Base-by-base conservation (phyloP, 257 asterid species). In the Anisodus acutangulus region DNA sequence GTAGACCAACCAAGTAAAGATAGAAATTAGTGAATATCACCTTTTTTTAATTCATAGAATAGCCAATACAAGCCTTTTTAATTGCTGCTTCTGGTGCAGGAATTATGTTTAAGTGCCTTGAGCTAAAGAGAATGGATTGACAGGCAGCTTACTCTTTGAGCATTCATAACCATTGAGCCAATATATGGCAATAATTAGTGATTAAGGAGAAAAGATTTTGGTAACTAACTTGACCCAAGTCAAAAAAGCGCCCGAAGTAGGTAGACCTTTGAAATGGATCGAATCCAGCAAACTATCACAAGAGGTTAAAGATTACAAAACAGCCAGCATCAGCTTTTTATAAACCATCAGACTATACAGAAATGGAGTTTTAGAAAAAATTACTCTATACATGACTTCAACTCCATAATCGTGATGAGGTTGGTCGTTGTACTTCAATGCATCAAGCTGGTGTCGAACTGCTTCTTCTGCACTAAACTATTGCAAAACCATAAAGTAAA, bases 251-350 rank as follows among this genome's bases (percentile, higher is more conserved):
- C 53, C 95, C 99, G 35, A 95, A 95, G 74, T 94, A 95, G 17
- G 98, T 95, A 66, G 99, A 95, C 91, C 99, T 91, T 86, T 95
- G 97, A 83, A 95, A 95, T 11, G 99, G 99, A 89, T 95, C 98
- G 55, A 95, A 95, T 80, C 98, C 99, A 45, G 98, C 98, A 92
- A 95, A 94, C 98, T 93, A 92, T 85, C 84, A 82, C 45, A 8
- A 78, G 43, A 83, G 51, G 58, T 47, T 69, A 37, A 45, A 70
- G 37, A 81, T 81, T 9, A 85, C 11, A 35, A 26, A 85, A 8
- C 12, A 6, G 9, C 62, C 74, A 43, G 26, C 82, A 12, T 17
- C 57, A 70, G 57, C 79, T 47, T 69, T 53, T 47, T 26, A 76
- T 26, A 13, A 76, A 31, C 26, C 13, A 51, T 53, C 63, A 13